Evolutionary conservation across 345 rosid genomes (phyloP), one percentile per base, ranked within the genome.

Genomic region (Punica granatum): DNA sequence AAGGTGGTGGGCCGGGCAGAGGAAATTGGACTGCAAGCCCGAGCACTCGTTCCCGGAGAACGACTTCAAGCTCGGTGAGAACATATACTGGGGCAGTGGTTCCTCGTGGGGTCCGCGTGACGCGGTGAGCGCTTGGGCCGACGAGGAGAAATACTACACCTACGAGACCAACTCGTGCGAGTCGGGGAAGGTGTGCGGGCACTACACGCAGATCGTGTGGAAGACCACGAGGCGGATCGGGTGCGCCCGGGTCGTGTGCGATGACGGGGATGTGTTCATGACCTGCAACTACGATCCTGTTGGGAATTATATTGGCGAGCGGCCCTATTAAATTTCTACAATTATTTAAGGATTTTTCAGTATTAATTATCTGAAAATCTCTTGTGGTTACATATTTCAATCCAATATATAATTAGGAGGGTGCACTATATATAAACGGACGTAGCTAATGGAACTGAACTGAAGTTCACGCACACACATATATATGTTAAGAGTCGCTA

Each of bases 121-220:
- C 35, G 94, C 94, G 0, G 97, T 90, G 44, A n/a, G 69, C 18
- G 82, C 80, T 1, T 90, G 97, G 98, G 88, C 94, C 0, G 83
- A 66, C 36, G 97, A 93, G 75, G 85, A 87, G 82, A 88, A 78
- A 76, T 87, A 77, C 60, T 93, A 90, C 36, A 49, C 72, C 34
- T 90, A 93, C 42, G 72, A 43, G 1, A 69, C 78, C n/a, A 90
- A 90, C 74, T 21, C 78, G 37, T 93, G 97, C 64, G 71, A 69
- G 68, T 64, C 26, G n/a, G 90, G 92, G 0, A 74, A 89, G 31
- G 78, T 84, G 80, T 93, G 98, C 70, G 90, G 97, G 19, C 97
- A 90, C 74, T 93, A 85, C 79, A 93, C 97, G 2, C 98, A 93
- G 61, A 79, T 90, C 26, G 88, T 90, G 69, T 93, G 98, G 98